Conservation (phyloP, 176 grass and related monocot species). For the Chloris gayana region DNA sequence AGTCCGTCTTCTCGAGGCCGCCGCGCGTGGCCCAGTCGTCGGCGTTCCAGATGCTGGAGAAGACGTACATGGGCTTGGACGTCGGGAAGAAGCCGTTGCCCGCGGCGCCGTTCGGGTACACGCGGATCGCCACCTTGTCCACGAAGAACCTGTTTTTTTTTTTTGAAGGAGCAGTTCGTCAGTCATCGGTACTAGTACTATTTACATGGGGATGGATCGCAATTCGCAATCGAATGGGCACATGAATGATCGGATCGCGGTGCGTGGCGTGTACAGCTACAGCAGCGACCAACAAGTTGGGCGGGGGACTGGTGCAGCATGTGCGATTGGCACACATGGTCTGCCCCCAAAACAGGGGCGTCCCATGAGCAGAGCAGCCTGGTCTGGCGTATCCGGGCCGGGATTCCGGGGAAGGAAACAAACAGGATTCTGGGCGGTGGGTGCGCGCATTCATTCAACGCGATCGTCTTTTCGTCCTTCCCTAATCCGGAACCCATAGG, state of each 20-base stretch:
- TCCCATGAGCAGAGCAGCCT: not conserved
- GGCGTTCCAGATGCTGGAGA: slow-evolving; percentile 99
- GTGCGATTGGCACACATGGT: slow-evolving; percentile 2
- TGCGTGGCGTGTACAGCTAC: not conserved
- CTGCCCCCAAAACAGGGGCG: slow-evolving; percentile 34
- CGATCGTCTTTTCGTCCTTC: not conserved
- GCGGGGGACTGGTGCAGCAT: not conserved
- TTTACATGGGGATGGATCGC: too few species aligned
- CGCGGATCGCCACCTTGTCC: slow-evolving; percentile 83
- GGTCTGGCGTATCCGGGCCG: not conserved
- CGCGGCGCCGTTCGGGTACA: slow-evolving; percentile 80
- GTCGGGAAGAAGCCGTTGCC: slow-evolving; percentile 70
- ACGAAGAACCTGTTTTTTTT: slow-evolving; percentile 71
- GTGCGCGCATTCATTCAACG: slow-evolving; percentile 18
- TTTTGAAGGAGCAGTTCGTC: too few species aligned
- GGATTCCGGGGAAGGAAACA: slow-evolving; percentile 1
- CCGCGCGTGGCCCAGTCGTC: slow-evolving; percentile 97
- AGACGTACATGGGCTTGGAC: slow-evolving; percentile 90
- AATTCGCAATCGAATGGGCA: too few species aligned
- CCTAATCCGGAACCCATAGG: too few species aligned
- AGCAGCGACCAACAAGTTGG: not conserved
- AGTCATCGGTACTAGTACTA: too few species aligned
- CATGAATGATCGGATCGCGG: not conserved
- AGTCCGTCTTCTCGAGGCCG: slow-evolving; percentile 94
- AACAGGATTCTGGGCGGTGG: not conserved